phyloP scores from a whole-genome alignment of 83 land plant species.

The Thuja plicata region DNA sequence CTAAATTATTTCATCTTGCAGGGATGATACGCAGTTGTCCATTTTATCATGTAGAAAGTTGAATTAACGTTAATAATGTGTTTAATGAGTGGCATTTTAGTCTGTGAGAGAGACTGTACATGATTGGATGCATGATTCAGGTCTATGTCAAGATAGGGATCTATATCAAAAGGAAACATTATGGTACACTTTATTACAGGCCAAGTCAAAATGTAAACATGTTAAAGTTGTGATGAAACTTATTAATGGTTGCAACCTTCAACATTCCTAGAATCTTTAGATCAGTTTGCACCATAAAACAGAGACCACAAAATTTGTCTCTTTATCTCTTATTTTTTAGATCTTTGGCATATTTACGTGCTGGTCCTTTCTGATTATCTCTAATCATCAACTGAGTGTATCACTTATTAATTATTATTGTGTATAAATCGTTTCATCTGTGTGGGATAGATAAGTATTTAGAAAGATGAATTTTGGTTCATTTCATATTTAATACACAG shows the following conservation, averaged over 20 bases:
- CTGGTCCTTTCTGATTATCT: not conserved
- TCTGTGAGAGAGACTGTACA: not conserved
- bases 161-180: no score
- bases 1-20: no score
- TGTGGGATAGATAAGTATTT: not conserved
- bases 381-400: not conserved
- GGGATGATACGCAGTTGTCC: not conserved
- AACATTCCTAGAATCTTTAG: not conserved
- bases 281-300: not conserved
- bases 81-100: not conserved
- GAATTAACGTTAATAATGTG: not conserved
- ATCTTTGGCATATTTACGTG: not conserved
- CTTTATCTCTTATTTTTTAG: not conserved
- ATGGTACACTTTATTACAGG: no score
- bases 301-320: not conserved
- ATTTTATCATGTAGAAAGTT: not conserved
- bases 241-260: not conserved
- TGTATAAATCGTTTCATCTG: no score
- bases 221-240: no score
- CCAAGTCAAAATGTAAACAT: not conserved
- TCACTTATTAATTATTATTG: not conserved
- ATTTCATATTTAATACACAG: no score
- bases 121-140: slow-evolving; percentile 23
- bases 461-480: not conserved
- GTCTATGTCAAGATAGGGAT: not conserved